Conservation (phyloP, 768 basidiomycete species). For the Xerocomus spinulosus region DNA sequence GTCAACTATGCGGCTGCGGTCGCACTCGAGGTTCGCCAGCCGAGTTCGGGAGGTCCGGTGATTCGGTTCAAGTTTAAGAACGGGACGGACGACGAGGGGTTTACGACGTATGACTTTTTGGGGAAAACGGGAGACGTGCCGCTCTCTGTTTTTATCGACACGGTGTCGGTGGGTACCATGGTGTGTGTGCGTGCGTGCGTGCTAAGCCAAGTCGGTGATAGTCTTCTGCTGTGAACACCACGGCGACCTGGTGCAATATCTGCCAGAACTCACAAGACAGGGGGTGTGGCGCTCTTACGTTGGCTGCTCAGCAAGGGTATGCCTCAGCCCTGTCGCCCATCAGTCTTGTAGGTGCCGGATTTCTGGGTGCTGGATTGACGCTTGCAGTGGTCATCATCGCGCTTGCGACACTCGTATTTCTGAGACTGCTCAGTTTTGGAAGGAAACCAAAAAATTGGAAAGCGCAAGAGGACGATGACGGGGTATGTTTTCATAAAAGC, state of each 20-base stretch:
- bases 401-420: constrained; percentile 36
- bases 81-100: constrained; percentile 44
- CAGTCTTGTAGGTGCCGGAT: constrained; percentile 58
- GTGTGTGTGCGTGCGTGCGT: too few species aligned
- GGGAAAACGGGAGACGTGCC: constrained; percentile 46
- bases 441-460: constrained; percentile 10
- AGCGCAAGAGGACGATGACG: constrained; percentile 4
- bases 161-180: constrained; percentile 31
- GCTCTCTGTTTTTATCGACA: constrained; percentile 46
- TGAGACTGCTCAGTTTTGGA: constrained; percentile 35
- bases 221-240: constrained; percentile 49
- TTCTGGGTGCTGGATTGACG: constrained; percentile 58
- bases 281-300: constrained; percentile 49
- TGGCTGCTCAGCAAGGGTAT: constrained; percentile 23
- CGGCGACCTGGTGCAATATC: constrained; percentile 52
- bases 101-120: constrained; percentile 47
- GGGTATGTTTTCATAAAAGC: constrained; percentile 12
- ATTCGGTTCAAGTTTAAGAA: constrained; percentile 70
- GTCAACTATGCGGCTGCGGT: constrained; percentile 60
- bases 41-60: constrained; percentile 41
- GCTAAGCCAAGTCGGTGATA: constrained; percentile 19
- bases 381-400: constrained; percentile 39
- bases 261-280: constrained; percentile 56
- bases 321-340: constrained; percentile 38
- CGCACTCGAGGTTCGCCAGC: constrained; percentile 55